Evolutionary conservation across 2,329 filamentous ascomycete genomes (phyloP), one percentile per base, ranked within the genome.

Genomic region (Ascomycota sp.): DNA sequence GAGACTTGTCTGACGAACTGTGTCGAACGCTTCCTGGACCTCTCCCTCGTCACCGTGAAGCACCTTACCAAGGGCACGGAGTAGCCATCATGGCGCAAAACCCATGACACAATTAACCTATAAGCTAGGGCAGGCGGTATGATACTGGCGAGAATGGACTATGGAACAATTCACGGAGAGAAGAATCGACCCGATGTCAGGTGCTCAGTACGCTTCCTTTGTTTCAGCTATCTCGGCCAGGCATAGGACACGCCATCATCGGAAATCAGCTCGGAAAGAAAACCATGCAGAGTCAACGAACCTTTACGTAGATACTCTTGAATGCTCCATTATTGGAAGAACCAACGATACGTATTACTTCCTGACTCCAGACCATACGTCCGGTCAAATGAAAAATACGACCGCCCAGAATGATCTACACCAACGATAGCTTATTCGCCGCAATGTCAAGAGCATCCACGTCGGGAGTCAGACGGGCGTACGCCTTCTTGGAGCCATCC

Each of bases 401-500:
- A 6, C 9, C 3, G 3, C 27, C 8, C 8, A 27, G 9, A 33
- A 30, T 16, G 21, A 16, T 51, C 77, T 92, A 95, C 58, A 95
- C 89, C 55, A 98, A 89, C 50, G 78, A 77, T 50, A 98, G 76
- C 78, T 95, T 98, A 63, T 89, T 95, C 54, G 89, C 91, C 44
- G 89, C 91, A 63, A 98, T 93, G 66, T 98, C 89, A 50, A 98
- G 78, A 54, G 89, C 89, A 62, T 98, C 89, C 49, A 95, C 84
- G 61, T 98, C 89, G 42, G 84, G 66, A 37, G 89, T 95, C 46
- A 98, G 73, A 58, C 86, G 80, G 56, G 80, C 83, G 57, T 89
- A 98, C 42, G 89, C 89, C 80, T 98, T 98, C 82, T 98, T 98
- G 55, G 76, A 72, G 54, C 89, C 89, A 57, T 98, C 84, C 44